Evolutionary conservation across 164 flowering plant species (phyloP), one percentile per base, ranked within the genome.

Genomic region (Magnolia changhungtana): DNA sequence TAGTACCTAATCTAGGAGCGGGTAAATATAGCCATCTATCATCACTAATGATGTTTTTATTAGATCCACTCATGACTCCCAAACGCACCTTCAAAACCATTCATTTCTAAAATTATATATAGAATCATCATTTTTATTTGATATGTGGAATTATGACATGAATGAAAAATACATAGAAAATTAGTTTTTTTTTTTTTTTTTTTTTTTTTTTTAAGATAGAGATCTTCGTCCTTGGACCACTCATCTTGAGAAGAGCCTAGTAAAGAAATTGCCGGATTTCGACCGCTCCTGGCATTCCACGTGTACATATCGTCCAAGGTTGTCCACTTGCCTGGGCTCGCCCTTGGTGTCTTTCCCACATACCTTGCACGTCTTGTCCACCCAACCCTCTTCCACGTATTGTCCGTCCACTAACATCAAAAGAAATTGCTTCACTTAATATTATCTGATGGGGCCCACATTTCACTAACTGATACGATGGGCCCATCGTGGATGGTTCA

Each of bases 301-400:
- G 80, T 96, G 98, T 75, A 82, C 93, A 61, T 96, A 93, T 85
- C 95, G 85, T 3, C 99, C 99, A 7, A 89, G 50, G 73, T 83
- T 77, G 78, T 84, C 86, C 16, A 81, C 80, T 70, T 81, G 82
- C 74, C 86, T 79, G 61, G 82, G 69, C 49, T 92, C 97, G 0
- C 93, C 94, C 70, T 69, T 83, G 9, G 99, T 93, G 79, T 95
- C 99, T 83, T 93, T 92, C 84, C 87, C 89, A 90, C 98, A 92
- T 3, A 93, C 87, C 81, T 89, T 93, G 88, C 98, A 93, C 0
- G 95, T 91, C 79, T 93, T 93, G 85, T 93, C 99, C 6, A 95
- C 97, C 98, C 99, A 95, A 11, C 99, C 98, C 78, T 95, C 98
- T 80, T 91, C 97, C 1, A 93, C 95, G 50, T 93, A 95, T 77